These are phyloP conservation scores for Chlamydomonas eustigma DNA, from an alignment of 139 green algal genomes.

Conservation along the genomic window DNA sequence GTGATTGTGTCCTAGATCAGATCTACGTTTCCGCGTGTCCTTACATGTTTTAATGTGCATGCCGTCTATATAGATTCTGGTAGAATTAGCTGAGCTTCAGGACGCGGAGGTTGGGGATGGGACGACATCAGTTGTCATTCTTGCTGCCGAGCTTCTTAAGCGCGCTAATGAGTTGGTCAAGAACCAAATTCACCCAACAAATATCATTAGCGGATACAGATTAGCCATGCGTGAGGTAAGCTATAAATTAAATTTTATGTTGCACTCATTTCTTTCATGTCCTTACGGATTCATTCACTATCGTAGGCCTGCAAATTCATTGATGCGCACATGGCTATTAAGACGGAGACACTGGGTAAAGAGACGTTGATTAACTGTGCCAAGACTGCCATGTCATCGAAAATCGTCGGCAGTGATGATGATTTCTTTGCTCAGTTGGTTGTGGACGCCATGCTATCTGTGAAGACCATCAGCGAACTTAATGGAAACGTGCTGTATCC, in stretches of 20 bases:
- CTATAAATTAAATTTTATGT: neutral
- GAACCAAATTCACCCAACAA: conserved; percentile 96
- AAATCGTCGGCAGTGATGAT: conserved; percentile 82
- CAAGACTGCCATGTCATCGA: conserved; percentile 91
- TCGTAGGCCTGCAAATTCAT: conserved; percentile 88
- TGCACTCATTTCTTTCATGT: neutral
- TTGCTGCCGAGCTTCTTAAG: conserved; percentile 95
- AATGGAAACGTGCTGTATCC: conserved; percentile 73
- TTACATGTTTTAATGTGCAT: too few species aligned
- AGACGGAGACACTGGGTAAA: conserved; percentile 70
- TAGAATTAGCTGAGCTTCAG: conserved; percentile 97
- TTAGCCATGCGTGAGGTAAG: conserved; percentile 91
- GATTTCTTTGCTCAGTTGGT: conserved; percentile 89
- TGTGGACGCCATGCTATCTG: conserved; percentile 73
- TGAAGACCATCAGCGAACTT: conserved; percentile 50
- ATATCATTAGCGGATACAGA: conserved; percentile 94
- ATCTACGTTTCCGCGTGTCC: too few species aligned
- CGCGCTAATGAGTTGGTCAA: conserved; percentile 92
- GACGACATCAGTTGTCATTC: conserved; percentile 97
- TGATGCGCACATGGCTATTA: conserved; percentile 75
- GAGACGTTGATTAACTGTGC: conserved; percentile 83
- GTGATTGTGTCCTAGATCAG: too few species aligned
- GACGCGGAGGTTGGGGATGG: conserved; percentile 98
- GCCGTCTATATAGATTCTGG: too few species aligned
- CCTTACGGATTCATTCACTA: neutral